Base-by-base conservation (phyloP, 176 grass and related monocot genomes). In the Aechmea fasciata region DNA sequence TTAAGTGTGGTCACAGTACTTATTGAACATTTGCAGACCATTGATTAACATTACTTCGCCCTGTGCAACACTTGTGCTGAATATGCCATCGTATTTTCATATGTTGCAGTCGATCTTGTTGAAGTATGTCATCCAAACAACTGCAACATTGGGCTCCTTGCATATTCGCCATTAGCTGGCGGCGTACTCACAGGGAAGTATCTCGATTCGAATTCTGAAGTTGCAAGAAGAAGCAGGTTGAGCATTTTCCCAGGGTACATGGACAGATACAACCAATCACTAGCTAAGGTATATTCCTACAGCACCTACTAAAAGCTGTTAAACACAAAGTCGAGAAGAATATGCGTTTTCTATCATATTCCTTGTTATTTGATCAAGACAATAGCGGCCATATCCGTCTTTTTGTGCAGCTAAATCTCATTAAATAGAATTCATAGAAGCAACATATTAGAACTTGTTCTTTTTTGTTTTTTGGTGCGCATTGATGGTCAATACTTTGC, bases 121-220 rank as follows among this genome's bases (percentile, higher is more conserved):
- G 92, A 96, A 84, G 88, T 89, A 52, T 96, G 92, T 70, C 88
- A 96, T 47, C 88, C 85, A 33, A 96, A 87, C 61, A 87, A 96
- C 67, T 89, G 83, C 59, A 96, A 96, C 29, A 15, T 96, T 65
- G 92, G 83, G 50, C 68, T 96, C 29, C 89, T 96, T 61, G 88
- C 92, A n/a, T 89, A 89, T 77, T 96, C 92, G n/a, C 92, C 92
- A 11, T 52, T 96, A 63, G 83, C 75, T 78, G 82, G 88, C 48
- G 88, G 92, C 13, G 89, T 82, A 65, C 88, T 96, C 7, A 85
- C 80, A 19, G 92, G 92, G 49, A 96, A 96, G 81, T 96, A 96
- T 73, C 63, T 96, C 66, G 79, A 91, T 64, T 57, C 19, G 63
- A 83, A 78, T 57, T 48, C 65, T 71, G 22, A 71, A 33, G 50